Conservation (phyloP, 2,329 filamentous ascomycete genomes). For the Penicillium sp. region DNA sequence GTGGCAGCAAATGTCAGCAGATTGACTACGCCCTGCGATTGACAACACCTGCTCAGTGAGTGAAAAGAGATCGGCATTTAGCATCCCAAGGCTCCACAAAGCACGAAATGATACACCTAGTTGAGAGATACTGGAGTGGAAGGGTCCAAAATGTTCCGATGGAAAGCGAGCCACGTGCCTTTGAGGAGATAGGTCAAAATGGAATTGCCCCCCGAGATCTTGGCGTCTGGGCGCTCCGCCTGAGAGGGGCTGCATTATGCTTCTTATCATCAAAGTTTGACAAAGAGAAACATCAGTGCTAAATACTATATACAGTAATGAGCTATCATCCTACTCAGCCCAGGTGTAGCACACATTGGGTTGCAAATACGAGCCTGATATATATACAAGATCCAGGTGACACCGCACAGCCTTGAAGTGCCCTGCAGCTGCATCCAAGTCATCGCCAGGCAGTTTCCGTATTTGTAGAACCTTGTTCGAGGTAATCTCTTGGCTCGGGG, state of each 20-base stretch:
- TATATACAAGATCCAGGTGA: background rate
- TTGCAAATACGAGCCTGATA: background rate
- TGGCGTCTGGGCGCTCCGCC: conserved; percentile 11
- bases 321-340: background rate
- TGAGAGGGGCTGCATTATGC: background rate
- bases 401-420: background rate
- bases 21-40: background rate
- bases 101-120: background rate
- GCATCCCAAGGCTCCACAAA: background rate
- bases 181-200: background rate
- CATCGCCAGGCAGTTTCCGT: background rate
- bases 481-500: conserved; percentile 1
- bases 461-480: background rate
- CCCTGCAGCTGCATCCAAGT: background rate
- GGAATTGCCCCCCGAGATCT: conserved; percentile 8
- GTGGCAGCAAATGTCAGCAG: background rate
- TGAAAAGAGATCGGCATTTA: background rate
- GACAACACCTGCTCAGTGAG: background rate
- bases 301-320: conserved; percentile 10
- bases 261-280: conserved; percentile 11
- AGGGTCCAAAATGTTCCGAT: conserved; percentile 1
- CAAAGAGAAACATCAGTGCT: background rate
- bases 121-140: background rate
- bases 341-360: background rate
- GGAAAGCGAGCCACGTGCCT: conserved; percentile 9